Percentiles rank a stretch among this genome's conserved stretches.
Evolutionary conservation across 2,329 filamentous ascomycete genomes (phyloP).

Genomic region (Ascocoryne sarcoides): DNA sequence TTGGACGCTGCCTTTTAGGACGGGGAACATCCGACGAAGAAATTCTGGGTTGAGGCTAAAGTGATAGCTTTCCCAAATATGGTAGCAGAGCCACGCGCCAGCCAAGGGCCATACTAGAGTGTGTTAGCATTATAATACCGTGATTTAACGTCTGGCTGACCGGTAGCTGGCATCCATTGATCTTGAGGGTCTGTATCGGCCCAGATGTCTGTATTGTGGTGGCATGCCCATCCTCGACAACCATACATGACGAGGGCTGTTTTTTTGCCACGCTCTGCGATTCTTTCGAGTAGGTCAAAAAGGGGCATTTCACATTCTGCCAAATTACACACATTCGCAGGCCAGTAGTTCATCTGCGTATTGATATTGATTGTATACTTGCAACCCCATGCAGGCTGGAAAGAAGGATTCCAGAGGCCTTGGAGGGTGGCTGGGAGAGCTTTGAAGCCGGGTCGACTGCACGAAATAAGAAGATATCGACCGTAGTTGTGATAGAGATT

Average conservation of each 20-base stretch:
- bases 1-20: conserved; percentile 26
- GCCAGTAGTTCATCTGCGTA: conserved; percentile 46
- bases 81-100: conserved; percentile 33
- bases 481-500: conserved; percentile 32
- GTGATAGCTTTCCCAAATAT: conserved; percentile 33
- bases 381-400: conserved; percentile 36
- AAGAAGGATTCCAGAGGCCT: conserved; percentile 36
- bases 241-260: conserved; percentile 27
- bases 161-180: conserved; percentile 26
- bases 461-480: conserved; percentile 32
- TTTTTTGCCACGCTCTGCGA: conserved; percentile 28
- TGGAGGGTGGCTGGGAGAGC: conserved; percentile 36
- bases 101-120: conserved; percentile 31
- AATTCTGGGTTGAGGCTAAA: conserved; percentile 29
- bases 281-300: conserved; percentile 32
- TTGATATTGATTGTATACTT: conserved; percentile 46
- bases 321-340: conserved; percentile 24
- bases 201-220: conserved; percentile 30
- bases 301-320: conserved; percentile 32
- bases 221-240: conserved; percentile 25
- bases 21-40: conserved; percentile 23
- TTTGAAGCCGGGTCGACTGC: conserved; percentile 23
- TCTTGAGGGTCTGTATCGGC: conserved; percentile 29
- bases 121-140: too few relatives aligned
- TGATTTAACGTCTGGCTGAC: conserved; percentile 5